Evolutionary conservation across 495 filamentous ascomycete species (phyloP), one percentile per base, ranked within the genome.

Genomic region (Penicillium ucsense): DNA sequence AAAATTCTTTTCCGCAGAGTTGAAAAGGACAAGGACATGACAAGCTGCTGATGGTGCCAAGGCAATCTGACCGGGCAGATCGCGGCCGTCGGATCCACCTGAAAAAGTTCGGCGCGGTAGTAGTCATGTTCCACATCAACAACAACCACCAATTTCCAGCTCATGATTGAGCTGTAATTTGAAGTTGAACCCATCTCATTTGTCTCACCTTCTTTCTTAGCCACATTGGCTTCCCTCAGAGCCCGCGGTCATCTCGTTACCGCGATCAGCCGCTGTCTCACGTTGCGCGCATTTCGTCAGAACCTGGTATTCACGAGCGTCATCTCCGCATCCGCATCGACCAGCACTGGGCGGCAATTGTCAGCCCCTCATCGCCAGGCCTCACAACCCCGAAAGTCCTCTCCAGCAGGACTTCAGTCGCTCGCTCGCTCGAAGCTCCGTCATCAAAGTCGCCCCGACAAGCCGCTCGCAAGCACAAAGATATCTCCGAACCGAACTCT

Each of bases 181-280:
- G 9, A 43, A 39, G 31, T 12, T 49, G 29, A 34, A 31, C 40
- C 51, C 33, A 41, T 37, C 42, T 38, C 28, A 37, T 28, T 31
- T 37, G 27, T 30, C 8, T 7, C 10, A 20, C 20, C 20, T 20
- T 20, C 12, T 6, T 41, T 28, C 29, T 31, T 50, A 64, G 57
- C 53, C 67, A 74, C 61, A 48, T 72, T 74, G 71, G 71, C 71
- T 67, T 70, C 65, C 51, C 41, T 65, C 52, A 51, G 44, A 28
- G 50, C 58, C 46, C 51, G 60, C 58, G 58, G 65, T 55, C 59
- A 57, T 54, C 56, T 64, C 48, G 49, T 62, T 52, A 44, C 51
- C 51, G 62, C 53, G 42, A 56, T 58, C 54, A 56, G 53, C 54
- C 55, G 64, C 55, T 56, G 54, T 54, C 33, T 51, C 53, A 36